A percentile compares a stretch with the other conserved stretches of the same genome.
Evolutionary conservation across 495 filamentous ascomycete genomes (phyloP).

Genomic region (Schizothecium vesticola): DNA sequence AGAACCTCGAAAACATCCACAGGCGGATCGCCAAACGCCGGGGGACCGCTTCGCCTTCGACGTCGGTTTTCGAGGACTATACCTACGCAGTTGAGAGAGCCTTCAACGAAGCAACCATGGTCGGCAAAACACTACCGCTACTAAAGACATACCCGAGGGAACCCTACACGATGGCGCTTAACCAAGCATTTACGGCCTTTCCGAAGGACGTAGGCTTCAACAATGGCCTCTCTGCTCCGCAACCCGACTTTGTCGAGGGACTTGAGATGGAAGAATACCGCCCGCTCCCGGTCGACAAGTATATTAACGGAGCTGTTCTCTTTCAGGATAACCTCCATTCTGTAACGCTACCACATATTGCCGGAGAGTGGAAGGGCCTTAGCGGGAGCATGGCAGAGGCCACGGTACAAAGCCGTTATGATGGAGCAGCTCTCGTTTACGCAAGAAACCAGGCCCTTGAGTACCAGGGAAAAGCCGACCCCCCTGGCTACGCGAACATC

Average conservation of each 20-base stretch:
- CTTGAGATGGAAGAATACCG: slow-evolving; percentile 19
- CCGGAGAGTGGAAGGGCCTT: slow-evolving; percentile 25
- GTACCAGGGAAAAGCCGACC: slow-evolving; percentile 12
- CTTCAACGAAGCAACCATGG: slow-evolving; percentile 5
- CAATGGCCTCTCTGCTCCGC: slow-evolving; percentile 3
- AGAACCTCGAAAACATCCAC: slow-evolving; percentile 1
- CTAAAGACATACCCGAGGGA: slow-evolving; percentile 6
- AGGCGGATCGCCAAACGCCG: slow-evolving; percentile 12
- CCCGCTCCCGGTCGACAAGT: slow-evolving; percentile 22
- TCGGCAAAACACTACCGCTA: too few species aligned
- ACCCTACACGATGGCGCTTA: slow-evolving; percentile 11
- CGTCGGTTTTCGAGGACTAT: background rate
- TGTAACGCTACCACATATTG: slow-evolving; percentile 23
- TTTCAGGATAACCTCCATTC: slow-evolving; percentile 21
- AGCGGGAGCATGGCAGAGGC: slow-evolving; percentile 19
- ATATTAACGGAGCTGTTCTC: slow-evolving; percentile 20
- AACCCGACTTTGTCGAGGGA: slow-evolving; percentile 16
- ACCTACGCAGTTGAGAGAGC: background rate
- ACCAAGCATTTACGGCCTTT: slow-evolving; percentile 18
- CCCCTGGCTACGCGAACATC: slow-evolving; percentile 22
- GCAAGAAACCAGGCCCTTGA: background rate
- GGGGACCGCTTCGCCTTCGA: slow-evolving; percentile 1
- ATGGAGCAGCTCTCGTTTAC: background rate
- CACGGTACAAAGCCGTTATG: slow-evolving; percentile 18
- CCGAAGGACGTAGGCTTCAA: slow-evolving; percentile 22